Evolutionary conservation across 2,329 filamentous ascomycete genomes (phyloP), one percentile per base, ranked within the genome.

Genomic region (Cryphonectria carpinicola): DNA sequence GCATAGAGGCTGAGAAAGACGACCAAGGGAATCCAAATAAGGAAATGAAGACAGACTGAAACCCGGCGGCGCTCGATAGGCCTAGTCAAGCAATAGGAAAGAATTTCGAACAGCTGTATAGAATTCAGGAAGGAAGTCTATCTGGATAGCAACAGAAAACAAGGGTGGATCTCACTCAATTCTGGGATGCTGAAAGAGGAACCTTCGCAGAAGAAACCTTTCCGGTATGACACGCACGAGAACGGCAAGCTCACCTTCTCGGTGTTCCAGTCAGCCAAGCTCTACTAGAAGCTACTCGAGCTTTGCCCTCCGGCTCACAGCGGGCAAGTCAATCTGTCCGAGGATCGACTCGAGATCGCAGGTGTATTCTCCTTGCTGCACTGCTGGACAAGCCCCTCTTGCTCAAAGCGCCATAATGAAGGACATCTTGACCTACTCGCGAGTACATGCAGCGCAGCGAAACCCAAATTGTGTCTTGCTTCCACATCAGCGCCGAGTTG

Each of bases 231-330:
- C 46, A 52, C n/a, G 11, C 4, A 65, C 28, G 41, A 65, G 11
- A 22, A 65, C 17, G 46, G 43, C 1, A 28, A 35, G 5, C 32
- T 65, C 63, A 54, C 43, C 10, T 65, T 65, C 32, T 14, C n/a
- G n/a, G 63, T 65, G 14, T 65, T 35, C 43, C 10, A 11, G 14
- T 52, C 63, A 6, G 63, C 63, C 28, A n/a, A 3, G 39, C 63
- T 65, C 25, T 65, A 65, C 43, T 6, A 37, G 22, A 52, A 65
- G 46, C 46, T 65, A 4, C 25, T 65, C 25, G 63, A 49, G 32
- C 46, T 65, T 17, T 65, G 63, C 46, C 63, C 41, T 37, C 63
- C 63, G 6, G 63, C 11, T 5, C 13, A 35, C 43, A n/a, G 54
- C 43, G 43, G 63, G n/a, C 25, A 65, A 14, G 63, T 65, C 63